Percentiles rank a stretch among this genome's conserved stretches.
Conservation (phyloP, 495 filamentous ascomycete genomes). For the Aspergillus sclerotioniger region DNA sequence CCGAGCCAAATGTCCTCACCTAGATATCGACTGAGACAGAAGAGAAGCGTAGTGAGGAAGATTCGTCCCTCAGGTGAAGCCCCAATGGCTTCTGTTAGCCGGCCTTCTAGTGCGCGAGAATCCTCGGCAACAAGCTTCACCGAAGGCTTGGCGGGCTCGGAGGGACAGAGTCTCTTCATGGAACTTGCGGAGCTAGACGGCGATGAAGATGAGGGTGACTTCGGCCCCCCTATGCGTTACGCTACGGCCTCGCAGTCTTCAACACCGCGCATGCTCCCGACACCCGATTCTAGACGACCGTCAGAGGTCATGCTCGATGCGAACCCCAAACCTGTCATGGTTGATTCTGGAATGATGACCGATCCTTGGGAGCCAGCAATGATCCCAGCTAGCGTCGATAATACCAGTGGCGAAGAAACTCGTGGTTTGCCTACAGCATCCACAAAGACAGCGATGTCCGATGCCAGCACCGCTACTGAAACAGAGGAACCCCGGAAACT, state of each 20-base stretch:
- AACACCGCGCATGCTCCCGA: constrained; percentile 47
- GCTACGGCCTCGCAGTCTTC: constrained; percentile 49
- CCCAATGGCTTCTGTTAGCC: constrained; percentile 48
- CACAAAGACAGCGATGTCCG: constrained; percentile 13
- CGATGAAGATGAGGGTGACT: constrained; percentile 57
- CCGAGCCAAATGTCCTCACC: constrained; percentile 62
- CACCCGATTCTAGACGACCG: constrained; percentile 36
- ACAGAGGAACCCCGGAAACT: constrained; percentile 19
- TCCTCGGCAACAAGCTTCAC: constrained; percentile 47
- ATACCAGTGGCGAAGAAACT: constrained; percentile 6
- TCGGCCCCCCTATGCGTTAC: constrained; percentile 31
- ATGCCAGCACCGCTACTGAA: constrained; percentile 21
- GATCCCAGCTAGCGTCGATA: constrained; percentile 2
- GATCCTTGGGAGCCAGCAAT: constrained; percentile 56
- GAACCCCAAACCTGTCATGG: constrained; percentile 52
- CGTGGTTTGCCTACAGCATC: constrained; percentile 23
- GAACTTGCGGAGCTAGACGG: constrained; percentile 79
- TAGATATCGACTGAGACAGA: constrained; percentile 67
- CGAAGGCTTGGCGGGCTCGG: constrained; percentile 48
- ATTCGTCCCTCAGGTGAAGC: constrained; percentile 67
- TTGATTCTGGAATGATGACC: constrained; percentile 86
- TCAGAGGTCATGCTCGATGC: constrained; percentile 33
- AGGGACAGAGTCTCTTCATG: constrained; percentile 81
- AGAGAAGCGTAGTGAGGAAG: constrained; percentile 59
- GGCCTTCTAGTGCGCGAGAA: constrained; percentile 49